Evolutionary conservation across 495 filamentous ascomycete genomes (phyloP), one percentile per base, ranked within the genome.

Genomic region (Monascus purpureus): DNA sequence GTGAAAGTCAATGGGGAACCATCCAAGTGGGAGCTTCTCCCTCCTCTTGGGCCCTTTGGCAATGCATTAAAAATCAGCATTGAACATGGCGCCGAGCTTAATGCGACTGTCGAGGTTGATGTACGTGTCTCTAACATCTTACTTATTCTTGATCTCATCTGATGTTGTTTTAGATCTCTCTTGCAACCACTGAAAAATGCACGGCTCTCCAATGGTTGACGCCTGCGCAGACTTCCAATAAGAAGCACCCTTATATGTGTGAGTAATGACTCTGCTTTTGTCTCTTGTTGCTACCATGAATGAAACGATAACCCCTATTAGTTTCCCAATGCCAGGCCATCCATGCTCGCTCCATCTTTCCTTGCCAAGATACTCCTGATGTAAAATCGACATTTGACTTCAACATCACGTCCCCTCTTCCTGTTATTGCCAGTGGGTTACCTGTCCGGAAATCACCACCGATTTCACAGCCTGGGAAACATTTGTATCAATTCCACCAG

Each of bases 301-400:
- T n/a, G n/a, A n/a, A n/a, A n/a, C n/a, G n/a, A n/a, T n/a, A n/a
- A n/a, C n/a, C n/a, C n/a, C n/a, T n/a, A n/a, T n/a, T 22, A 75
- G 70, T 94, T 65, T 88, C 82, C 23, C 88, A 96, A 71, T 93
- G 86, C 55, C 88, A 97, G 61, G 85, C 87, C 24, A 97, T 97
- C 42, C 82, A 95, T 43, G 82, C 80, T 16, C 72, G 88, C 30
- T 93, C 84, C 14, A 67, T 95, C 33, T 93, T 94, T 53, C 90
- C 90, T 8, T 95, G 86, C 54, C 88, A 97, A 62, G 88, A 97
- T 53, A 95, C 90, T 0, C 88, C 88, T 15, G 84, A 92, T 49
- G 76, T 95, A 38, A 97, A 97, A 57, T 81, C 77, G 25, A 87
- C 83, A 3, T 82, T 85, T 56, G 69, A 77, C 33, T 93, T 95